phyloP scores from a whole-genome alignment of 345 rosid genomes.

The Salix arbutifolia region DNA sequence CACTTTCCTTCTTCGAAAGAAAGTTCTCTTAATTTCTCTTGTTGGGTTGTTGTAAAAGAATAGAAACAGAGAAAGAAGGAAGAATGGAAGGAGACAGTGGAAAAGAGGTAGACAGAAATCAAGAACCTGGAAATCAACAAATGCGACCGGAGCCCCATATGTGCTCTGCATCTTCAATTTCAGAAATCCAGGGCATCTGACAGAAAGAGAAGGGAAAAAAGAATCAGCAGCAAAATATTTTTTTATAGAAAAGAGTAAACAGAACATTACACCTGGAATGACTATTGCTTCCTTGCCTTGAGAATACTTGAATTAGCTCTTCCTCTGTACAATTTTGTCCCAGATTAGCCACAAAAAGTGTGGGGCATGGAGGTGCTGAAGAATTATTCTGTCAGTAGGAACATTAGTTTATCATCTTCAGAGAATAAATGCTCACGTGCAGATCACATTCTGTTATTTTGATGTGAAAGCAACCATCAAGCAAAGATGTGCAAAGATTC shows the following conservation, averaged over 20 bases:
- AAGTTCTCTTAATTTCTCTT: not conserved
- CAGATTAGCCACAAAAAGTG: conserved; percentile 78
- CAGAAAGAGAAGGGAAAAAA: not conserved
- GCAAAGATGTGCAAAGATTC: not conserved
- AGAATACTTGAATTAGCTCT: conserved; percentile 74
- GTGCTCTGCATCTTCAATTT: conserved; percentile 81
- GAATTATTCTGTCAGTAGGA: conserved; percentile 39
- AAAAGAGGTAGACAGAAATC: not conserved
- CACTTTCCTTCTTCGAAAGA: not conserved
- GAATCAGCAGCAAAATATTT: not conserved
- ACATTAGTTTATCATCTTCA: not conserved
- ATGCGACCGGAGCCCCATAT: conserved; percentile 78
- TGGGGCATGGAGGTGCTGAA: conserved; percentile 76
- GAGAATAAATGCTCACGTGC: not conserved
- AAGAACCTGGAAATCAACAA: conserved; percentile 82
- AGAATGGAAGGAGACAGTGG: not conserved
- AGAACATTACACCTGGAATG: conserved; percentile 2
- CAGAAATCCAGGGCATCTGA: conserved; percentile 74
- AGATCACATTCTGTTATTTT: not conserved
- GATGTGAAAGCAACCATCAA: not conserved
- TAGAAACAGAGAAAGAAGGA: not conserved
- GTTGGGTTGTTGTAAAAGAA: not conserved
- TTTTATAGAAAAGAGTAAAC: not conserved
- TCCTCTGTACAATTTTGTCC: conserved; percentile 81
- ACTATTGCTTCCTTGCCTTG: conserved; percentile 42